A percentile compares a stretch with the other conserved stretches of the same genome.
These are phyloP conservation scores for Globisporangium radiosum DNA, from an alignment of 352 stramenopile species.

Conservation along the genomic window DNA sequence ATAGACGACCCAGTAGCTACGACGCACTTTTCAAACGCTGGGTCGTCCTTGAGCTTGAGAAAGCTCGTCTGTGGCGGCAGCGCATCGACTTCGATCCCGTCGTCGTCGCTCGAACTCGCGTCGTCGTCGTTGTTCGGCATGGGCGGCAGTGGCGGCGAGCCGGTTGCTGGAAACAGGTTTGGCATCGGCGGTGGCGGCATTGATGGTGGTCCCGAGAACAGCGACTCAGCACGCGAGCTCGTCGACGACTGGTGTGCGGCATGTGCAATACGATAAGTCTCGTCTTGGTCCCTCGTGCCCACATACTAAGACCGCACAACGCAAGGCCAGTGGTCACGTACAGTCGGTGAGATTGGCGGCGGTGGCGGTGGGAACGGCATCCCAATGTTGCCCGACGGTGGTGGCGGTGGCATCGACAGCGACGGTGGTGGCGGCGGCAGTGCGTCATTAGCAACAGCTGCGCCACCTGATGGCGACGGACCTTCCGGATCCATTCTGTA, in stretches of 20 bases:
- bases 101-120: constrained; percentile 58
- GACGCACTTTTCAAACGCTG: constrained; percentile 58
- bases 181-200: constrained; percentile 26
- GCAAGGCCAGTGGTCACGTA: constrained; percentile 15
- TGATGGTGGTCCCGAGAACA: constrained; percentile 23
- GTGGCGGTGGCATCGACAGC: constrained; percentile 17
- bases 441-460: constrained; percentile 2
- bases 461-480: constrained; percentile 50
- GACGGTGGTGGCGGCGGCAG: constrained; percentile 24
- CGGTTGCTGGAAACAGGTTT: constrained; percentile 11
- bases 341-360: constrained; percentile 49
- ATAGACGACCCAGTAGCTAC: neutral
- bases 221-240: constrained; percentile 38
- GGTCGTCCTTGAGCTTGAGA: constrained; percentile 80
- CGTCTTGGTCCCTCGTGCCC: neutral
- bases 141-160: constrained; percentile 22
- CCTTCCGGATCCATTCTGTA: constrained; percentile 75
- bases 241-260: constrained; percentile 19
- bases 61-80: constrained; percentile 21
- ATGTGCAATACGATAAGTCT: neutral
- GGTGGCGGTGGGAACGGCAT: constrained; percentile 39
- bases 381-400: constrained; percentile 37
- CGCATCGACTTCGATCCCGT: constrained; percentile 28
- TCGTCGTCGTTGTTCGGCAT: constrained; percentile 23
- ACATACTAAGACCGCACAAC: no score